Evolutionary conservation across 306 rosid species (phyloP), one percentile per base, ranked within the genome.

Genomic region (Geum urbanum): DNA sequence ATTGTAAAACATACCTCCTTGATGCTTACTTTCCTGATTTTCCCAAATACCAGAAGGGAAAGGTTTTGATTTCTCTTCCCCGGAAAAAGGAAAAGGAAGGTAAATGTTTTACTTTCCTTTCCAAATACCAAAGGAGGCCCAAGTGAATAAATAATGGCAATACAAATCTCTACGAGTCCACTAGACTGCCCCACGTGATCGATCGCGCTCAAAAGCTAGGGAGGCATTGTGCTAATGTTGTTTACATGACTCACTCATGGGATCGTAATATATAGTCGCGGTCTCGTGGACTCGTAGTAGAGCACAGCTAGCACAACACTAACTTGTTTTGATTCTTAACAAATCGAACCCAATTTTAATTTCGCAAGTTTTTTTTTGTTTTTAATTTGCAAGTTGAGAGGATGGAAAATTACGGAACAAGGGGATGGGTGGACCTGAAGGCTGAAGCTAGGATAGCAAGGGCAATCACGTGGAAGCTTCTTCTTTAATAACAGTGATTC

Each of bases 401-500:
- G 11, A 52, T 52, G 9, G 57, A 51, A 51, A 51, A 51, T 51
- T 51, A 51, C 56, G 56, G 56, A 18, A 20, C 62, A 0, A 19
- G 27, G 5, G 51, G 4, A 2, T 32, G 5, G 70, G 22, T 52
- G 57, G 67, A 16, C 59, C 67, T 19, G 1, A 11, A 45, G 35
- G 10, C 6, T 24, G 27, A 24, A 37, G 47, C 32, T 3, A 45
- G 27, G 27, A 24, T 24, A 24, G 27, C 27, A 24, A 24, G 27
- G 40, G 67, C 69, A 19, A 37, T 79, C 82, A 74, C 70, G 46
- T 74, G 76, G 83, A 63, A 60, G 32, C 70, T 44, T 72, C 74
- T 55, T 74, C 72, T 63, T 55, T 49, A 5, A 7, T 64, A 44
- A 59, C 39, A n/a, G 65, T 37, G 61, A 55, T 14, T 12, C 35